A percentile compares a stretch with the other conserved stretches of the same genome.
Conservation (phyloP, 73 alveolate species). For the Stentor coeruleus region DNA sequence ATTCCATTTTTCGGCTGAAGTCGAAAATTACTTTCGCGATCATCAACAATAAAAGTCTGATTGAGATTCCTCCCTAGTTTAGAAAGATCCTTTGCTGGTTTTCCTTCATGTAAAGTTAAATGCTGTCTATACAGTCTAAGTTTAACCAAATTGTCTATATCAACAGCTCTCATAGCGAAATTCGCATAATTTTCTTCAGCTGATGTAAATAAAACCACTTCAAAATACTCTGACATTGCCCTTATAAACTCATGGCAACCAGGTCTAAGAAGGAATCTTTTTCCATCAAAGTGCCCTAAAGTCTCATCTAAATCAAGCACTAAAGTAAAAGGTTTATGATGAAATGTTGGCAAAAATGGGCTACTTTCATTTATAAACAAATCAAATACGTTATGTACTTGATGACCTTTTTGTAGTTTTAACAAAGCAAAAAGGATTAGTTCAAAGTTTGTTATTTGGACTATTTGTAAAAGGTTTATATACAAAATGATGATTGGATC, state of each 20-base stretch:
- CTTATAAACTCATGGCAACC: slow-evolving; percentile 62
- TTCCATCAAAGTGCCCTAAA: slow-evolving; percentile 56
- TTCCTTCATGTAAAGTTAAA: not conserved
- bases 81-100: not conserved
- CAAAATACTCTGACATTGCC: slow-evolving; percentile 59
- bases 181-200: slow-evolving; percentile 72
- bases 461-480: no score
- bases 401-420: no score
- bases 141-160: slow-evolving; percentile 38
- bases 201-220: slow-evolving; percentile 67
- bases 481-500: no score
- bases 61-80: not conserved
- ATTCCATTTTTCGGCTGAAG: slow-evolving; percentile 2
- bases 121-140: slow-evolving; percentile 5
- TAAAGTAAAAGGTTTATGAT: slow-evolving; percentile 57
- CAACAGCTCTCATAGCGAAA: slow-evolving; percentile 65
- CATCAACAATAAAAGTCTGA: not conserved
- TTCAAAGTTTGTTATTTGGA: no score
- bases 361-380: no score
- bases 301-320: slow-evolving; percentile 82
- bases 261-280: slow-evolving; percentile 54
- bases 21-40: not conserved
- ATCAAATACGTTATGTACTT: no score
- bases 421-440: no score
- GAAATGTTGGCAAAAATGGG: not conserved